A percentile compares a stretch with the other conserved stretches of the same genome.
These are phyloP conservation scores for Spirogloea muscicola DNA, from an alignment of 139 green algal species.

Conservation along the genomic window DNA sequence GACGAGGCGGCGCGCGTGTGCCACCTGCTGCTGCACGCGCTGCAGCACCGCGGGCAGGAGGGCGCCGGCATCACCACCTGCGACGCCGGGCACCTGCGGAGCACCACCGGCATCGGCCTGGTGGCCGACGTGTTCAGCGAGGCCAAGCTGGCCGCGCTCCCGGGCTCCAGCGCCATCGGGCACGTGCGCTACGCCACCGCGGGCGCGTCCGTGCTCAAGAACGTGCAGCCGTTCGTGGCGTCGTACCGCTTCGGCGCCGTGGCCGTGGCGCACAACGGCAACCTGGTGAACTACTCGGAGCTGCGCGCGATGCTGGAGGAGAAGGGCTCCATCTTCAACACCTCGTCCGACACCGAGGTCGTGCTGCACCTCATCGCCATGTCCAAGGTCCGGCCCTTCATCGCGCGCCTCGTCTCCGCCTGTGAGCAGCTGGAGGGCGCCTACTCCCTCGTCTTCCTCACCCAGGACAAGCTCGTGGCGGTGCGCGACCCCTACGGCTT, in stretches of 20 bases:
- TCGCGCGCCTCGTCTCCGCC: constrained; percentile 54
- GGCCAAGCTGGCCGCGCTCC: constrained; percentile 72
- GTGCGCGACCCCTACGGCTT: constrained; percentile 96
- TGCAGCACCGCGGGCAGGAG: constrained; percentile 94
- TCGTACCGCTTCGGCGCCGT: constrained; percentile 94
- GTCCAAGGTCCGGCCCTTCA: constrained; percentile 35
- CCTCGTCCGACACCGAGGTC: constrained; percentile 88
- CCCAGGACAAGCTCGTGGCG: constrained; percentile 90
- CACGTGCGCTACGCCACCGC: constrained; percentile 91
- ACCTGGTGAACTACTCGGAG: constrained; percentile 94
- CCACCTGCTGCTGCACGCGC: constrained; percentile 51
- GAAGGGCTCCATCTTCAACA: constrained; percentile 80
- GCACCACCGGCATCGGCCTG: constrained; percentile 88
- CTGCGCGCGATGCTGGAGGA: constrained; percentile 65
- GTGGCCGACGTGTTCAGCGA: constrained; percentile 93
- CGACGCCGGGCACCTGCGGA: constrained; percentile 75
- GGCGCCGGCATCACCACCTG: constrained; percentile 93
- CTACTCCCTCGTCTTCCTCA: constrained; percentile 86
- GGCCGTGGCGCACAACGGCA: constrained; percentile 98
- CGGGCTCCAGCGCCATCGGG: constrained; percentile 58
- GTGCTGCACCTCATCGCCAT: constrained; percentile 85
- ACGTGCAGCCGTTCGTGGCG: constrained; percentile 98
- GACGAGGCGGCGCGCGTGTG: constrained; percentile 30
- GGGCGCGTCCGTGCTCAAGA: constrained; percentile 75
- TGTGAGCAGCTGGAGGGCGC: constrained; percentile 74